These are phyloP conservation scores for Acorus calamus DNA, from an alignment of 106 monocot genomes.

Conservation along the genomic window DNA sequence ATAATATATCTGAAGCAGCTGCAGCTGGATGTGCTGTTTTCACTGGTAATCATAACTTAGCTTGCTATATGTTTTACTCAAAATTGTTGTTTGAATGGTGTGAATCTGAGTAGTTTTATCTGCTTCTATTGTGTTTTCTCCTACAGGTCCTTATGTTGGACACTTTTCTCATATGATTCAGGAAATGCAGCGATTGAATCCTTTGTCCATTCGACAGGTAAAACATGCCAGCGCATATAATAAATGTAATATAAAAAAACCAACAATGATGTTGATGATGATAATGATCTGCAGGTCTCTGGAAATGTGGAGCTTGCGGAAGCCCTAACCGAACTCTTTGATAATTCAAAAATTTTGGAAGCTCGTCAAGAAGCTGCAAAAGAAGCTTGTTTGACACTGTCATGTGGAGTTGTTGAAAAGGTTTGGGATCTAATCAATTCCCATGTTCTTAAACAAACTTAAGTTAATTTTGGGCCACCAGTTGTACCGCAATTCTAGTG, in stretches of 20 bases:
- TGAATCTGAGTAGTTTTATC: too few species aligned
- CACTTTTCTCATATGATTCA: slow-evolving; percentile 79
- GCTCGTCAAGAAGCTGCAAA: slow-evolving; percentile 43
- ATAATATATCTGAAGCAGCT: slow-evolving; percentile 91
- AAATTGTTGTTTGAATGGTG: neutral
- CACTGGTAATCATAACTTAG: slow-evolving; percentile 31
- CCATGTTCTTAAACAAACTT: slow-evolving; percentile 18
- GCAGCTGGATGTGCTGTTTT: slow-evolving; percentile 78
- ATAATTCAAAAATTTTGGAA: slow-evolving; percentile 25
- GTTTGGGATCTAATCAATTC: slow-evolving; percentile 57
- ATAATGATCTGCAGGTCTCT: slow-evolving; percentile 35
- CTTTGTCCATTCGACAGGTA: slow-evolving; percentile 67
- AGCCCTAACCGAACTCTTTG: slow-evolving; percentile 34
- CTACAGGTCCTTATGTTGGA: slow-evolving; percentile 72
- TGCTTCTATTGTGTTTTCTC: slow-evolving; percentile 1
- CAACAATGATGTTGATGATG: neutral
- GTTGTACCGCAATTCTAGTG: too few species aligned
- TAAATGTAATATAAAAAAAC: neutral
- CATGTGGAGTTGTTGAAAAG: slow-evolving; percentile 47
- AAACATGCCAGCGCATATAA: neutral
- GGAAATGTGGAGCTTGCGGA: slow-evolving; percentile 50
- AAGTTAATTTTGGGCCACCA: too few species aligned
- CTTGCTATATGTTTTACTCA: neutral
- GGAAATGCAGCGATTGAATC: slow-evolving; percentile 42
- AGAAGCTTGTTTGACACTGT: slow-evolving; percentile 43